phyloP scores from a whole-genome alignment of 2,329 filamentous ascomycete species.

The Ilyonectria robusta region DNA sequence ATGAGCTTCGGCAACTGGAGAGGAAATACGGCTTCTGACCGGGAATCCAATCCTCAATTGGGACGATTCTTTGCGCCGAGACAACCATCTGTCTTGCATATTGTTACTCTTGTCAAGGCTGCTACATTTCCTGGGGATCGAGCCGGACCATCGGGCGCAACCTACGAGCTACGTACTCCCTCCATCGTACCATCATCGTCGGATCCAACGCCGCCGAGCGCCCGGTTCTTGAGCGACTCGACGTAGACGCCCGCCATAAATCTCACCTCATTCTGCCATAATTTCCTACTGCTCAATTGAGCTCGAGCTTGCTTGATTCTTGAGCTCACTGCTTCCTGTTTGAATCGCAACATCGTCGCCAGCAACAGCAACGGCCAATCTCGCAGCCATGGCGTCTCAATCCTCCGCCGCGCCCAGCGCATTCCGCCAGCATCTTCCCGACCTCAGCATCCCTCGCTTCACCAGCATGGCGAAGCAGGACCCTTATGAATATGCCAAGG shows the following conservation, averaged over 20 bases:
- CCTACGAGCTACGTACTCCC: neutral
- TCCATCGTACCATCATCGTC: neutral
- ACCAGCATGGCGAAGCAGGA: slow-evolving; percentile 74
- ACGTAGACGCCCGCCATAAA: neutral
- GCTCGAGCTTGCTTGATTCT: neutral
- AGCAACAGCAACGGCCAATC: neutral
- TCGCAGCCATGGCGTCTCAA: slow-evolving; percentile 25
- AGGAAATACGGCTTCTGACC: neutral
- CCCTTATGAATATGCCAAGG: slow-evolving; percentile 72
- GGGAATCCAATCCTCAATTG: neutral
- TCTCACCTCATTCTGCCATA: neutral
- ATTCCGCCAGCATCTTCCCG: slow-evolving; percentile 70
- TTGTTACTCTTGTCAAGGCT: slow-evolving; percentile 4
- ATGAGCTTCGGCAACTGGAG: slow-evolving; percentile 28
- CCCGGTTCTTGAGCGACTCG: neutral
- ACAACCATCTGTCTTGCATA: slow-evolving; percentile 6
- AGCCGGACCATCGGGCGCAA: neutral
- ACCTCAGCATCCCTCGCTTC: slow-evolving; percentile 73
- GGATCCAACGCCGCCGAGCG: neutral
- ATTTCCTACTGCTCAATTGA: no score
- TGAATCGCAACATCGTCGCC: neutral
- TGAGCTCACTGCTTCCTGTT: neutral
- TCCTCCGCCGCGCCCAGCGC: slow-evolving; percentile 12
- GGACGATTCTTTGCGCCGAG: neutral
- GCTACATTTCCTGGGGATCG: neutral